Conservation (phyloP, 2,329 filamentous ascomycete species). For the Macrophomina tecta region DNA sequence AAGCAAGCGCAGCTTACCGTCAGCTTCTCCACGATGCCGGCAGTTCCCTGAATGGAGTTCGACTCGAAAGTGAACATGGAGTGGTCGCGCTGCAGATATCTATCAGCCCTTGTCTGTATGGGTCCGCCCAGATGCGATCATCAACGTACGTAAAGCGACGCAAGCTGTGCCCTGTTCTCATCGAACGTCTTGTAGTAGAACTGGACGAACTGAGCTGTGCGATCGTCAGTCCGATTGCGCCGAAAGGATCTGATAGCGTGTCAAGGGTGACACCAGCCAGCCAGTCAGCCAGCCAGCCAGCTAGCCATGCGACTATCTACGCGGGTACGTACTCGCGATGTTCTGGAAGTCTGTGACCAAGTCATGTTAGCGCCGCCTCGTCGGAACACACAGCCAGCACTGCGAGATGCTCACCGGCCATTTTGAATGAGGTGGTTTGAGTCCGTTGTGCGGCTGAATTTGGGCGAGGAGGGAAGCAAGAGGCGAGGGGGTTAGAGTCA, state of each 20-base stretch:
- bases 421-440: constrained; percentile 6
- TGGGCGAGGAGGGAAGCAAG: not conserved
- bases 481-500: constrained; percentile 8
- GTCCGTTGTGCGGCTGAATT: not conserved
- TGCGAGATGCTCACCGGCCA: constrained; percentile 23
- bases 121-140: not conserved
- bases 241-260: not conserved
- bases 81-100: constrained; percentile 65
- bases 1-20: constrained; percentile 60
- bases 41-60: constrained; percentile 66
- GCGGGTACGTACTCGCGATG: constrained; percentile 50
- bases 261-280: not conserved
- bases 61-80: constrained; percentile 97
- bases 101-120: not conserved
- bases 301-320: not conserved
- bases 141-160: constrained; percentile 77
- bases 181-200: constrained; percentile 95
- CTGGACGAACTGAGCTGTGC: constrained; percentile 70
- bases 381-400: constrained; percentile 8
- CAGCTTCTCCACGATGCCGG: constrained; percentile 79
- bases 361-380: constrained; percentile 13
- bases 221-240: constrained; percentile 5
- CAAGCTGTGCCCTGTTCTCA: constrained; percentile 67
- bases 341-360: constrained; percentile 44
- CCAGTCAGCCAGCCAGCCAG: not conserved